Conservation (phyloP, 2,329 filamentous ascomycete species). For the Spiromastix sp. region DNA sequence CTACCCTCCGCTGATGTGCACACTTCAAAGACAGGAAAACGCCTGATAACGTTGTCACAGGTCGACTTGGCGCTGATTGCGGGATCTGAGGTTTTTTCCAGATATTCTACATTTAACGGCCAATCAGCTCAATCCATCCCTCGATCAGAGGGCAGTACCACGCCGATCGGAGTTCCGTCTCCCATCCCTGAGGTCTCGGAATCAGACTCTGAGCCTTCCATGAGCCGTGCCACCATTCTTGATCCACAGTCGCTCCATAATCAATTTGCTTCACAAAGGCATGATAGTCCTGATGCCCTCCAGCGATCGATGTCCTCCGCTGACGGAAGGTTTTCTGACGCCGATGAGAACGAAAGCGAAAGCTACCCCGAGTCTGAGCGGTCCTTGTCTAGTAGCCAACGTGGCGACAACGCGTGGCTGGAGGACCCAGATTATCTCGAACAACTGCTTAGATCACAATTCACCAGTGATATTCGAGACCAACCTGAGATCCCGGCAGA, state of each 20-base stretch:
- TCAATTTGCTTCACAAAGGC: too few relatives aligned
- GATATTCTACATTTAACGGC: slow-evolving; percentile 26
- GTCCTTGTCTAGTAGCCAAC: slow-evolving; percentile 15
- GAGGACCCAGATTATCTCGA: slow-evolving; percentile 30
- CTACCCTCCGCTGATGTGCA: slow-evolving; percentile 11
- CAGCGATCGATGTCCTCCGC: slow-evolving; percentile 20
- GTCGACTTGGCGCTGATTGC: slow-evolving; percentile 38
- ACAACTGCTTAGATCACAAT: slow-evolving; percentile 26
- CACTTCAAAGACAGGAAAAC: slow-evolving; percentile 29
- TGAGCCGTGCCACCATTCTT: slow-evolving; percentile 31
- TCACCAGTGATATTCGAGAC: slow-evolving; percentile 22
- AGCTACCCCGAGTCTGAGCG: slow-evolving; percentile 18
- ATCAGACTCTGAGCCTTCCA: slow-evolving; percentile 18
- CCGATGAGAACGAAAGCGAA: slow-evolving; percentile 20
- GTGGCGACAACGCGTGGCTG: slow-evolving; percentile 21
- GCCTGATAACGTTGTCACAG: slow-evolving; percentile 34
- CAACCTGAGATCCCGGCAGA: slow-evolving; percentile 6
- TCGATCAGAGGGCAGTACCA: slow-evolving; percentile 23
- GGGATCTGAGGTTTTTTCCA: slow-evolving; percentile 39
- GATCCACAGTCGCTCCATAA: slow-evolving; percentile 13
- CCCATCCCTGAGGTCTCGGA: slow-evolving; percentile 18
- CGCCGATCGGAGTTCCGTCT: slow-evolving; percentile 16
- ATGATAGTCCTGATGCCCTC: too few relatives aligned
- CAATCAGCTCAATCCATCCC: slow-evolving; percentile 12
- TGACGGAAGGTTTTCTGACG: slow-evolving; percentile 33